phyloP scores from a whole-genome alignment of 2,329 filamentous ascomycete species.

The Monosporascus sp. region DNA sequence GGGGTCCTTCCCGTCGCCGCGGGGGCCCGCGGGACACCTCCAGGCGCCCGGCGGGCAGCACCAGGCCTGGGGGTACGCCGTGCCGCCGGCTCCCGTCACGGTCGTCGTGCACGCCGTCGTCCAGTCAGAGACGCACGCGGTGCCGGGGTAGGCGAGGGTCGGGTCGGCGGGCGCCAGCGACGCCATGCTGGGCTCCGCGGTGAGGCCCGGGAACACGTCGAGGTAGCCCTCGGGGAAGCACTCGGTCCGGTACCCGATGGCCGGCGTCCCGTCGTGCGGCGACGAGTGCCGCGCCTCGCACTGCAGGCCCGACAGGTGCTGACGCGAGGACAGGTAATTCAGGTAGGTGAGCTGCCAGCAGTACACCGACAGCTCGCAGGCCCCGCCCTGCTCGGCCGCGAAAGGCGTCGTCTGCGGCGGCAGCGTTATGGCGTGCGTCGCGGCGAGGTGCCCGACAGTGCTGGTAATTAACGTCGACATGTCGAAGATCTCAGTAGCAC shows the following conservation, averaged over 20 bases:
- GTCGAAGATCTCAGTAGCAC: background rate
- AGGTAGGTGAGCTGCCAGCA: background rate
- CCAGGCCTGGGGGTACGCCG: slow-evolving; percentile 5
- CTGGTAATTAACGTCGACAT: slow-evolving; percentile 32
- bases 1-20: background rate
- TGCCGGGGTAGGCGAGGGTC: slow-evolving; percentile 4
- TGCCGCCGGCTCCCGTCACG: background rate
- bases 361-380: background rate
- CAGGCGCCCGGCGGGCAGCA: slow-evolving; percentile 6
- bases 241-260: background rate
- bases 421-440: background rate
- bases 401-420: background rate
- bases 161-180: background rate
- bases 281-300: background rate
- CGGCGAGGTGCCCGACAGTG: background rate
- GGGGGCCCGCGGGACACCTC: background rate
- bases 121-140: slow-evolving; percentile 6
- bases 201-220: background rate
- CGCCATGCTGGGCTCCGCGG: background rate
- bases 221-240: background rate
- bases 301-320: background rate
- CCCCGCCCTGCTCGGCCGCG: background rate
- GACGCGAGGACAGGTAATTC: background rate
- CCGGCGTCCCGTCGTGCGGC: background rate
- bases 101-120: slow-evolving; percentile 5